Conservation (phyloP, 805 yeast species). For the Candida boleticola region DNA sequence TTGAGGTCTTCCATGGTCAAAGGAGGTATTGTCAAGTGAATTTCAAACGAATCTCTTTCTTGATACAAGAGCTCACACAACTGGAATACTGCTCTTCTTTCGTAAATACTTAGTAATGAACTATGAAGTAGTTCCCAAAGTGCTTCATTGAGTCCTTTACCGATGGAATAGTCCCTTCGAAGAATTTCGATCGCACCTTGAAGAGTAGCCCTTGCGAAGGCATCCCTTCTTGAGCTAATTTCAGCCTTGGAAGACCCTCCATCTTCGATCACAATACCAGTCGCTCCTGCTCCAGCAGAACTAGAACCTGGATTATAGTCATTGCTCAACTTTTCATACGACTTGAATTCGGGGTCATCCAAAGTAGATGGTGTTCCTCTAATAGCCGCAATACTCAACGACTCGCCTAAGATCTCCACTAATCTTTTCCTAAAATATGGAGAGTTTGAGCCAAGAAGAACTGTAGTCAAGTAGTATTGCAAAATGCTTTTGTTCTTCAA, state of each 20-base stretch:
- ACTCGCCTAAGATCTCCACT: constrained; percentile 43
- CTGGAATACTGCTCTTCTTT: constrained; percentile 62
- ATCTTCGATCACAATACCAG: constrained; percentile 58
- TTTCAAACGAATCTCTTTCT: constrained; percentile 58
- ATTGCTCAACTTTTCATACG: constrained; percentile 26
- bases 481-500: constrained; percentile 61
- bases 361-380: constrained; percentile 56
- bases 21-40: constrained; percentile 64
- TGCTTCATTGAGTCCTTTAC: constrained; percentile 53
- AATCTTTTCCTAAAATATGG: constrained; percentile 50
- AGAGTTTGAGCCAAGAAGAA: constrained; percentile 53
- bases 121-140: constrained; percentile 73
- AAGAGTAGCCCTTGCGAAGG: constrained; percentile 60
- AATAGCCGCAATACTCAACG: constrained; percentile 66
- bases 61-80: constrained; percentile 64
- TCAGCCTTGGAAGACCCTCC: constrained; percentile 30
- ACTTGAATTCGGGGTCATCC: constrained; percentile 64
- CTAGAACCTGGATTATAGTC: constrained; percentile 13
- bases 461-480: constrained; percentile 56
- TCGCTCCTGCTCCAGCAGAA: constrained; percentile 7
- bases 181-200: constrained; percentile 65
- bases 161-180: constrained; percentile 56
- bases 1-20: constrained; percentile 42
- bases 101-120: constrained; percentile 55
- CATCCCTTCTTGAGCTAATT: constrained; percentile 58